Conservation (phyloP, 2,329 filamentous ascomycete species). For the Pyrenophora teres region DNA sequence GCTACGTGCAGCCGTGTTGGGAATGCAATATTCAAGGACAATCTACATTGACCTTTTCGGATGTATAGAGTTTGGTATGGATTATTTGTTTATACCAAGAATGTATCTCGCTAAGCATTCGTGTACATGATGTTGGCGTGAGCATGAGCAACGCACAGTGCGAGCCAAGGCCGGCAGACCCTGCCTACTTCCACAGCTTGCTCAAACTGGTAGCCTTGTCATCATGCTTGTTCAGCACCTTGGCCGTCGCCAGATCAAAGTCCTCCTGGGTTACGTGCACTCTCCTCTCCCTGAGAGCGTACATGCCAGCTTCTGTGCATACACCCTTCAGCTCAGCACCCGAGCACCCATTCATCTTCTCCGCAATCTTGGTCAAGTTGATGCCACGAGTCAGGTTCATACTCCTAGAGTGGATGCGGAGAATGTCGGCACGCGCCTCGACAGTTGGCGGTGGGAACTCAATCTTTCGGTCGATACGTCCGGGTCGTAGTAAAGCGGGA, state of each 20-base stretch:
- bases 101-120: slow-evolving; percentile 20
- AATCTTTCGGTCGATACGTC: slow-evolving; percentile 97
- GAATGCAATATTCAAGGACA: neutral
- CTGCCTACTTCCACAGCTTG: slow-evolving; percentile 77
- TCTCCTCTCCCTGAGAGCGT: slow-evolving; percentile 88
- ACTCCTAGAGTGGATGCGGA: slow-evolving; percentile 94
- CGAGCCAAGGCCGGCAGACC: neutral
- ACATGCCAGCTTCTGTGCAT: slow-evolving; percentile 98
- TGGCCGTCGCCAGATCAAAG: slow-evolving; percentile 96
- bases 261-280: slow-evolving; percentile 99
- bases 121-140: slow-evolving; percentile 16
- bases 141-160: slow-evolving; percentile 1
- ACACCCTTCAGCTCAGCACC: slow-evolving; percentile 98
- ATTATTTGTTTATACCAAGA: slow-evolving; percentile 15
- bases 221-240: slow-evolving; percentile 99
- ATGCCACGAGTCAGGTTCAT: slow-evolving; percentile 99
- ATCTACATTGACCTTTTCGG: neutral
- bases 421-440: slow-evolving; percentile 94
- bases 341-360: slow-evolving; percentile 99
- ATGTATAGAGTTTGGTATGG: slow-evolving; percentile 4
- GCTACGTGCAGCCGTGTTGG: slow-evolving; percentile 13
- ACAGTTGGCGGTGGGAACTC: slow-evolving; percentile 97
- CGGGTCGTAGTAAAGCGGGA: slow-evolving; percentile 90
- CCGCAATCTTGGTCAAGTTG: slow-evolving; percentile 96
- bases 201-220: slow-evolving; percentile 93